Conservation (phyloP, 139 green algal genomes). For the Pleodorina starrii region DNA sequence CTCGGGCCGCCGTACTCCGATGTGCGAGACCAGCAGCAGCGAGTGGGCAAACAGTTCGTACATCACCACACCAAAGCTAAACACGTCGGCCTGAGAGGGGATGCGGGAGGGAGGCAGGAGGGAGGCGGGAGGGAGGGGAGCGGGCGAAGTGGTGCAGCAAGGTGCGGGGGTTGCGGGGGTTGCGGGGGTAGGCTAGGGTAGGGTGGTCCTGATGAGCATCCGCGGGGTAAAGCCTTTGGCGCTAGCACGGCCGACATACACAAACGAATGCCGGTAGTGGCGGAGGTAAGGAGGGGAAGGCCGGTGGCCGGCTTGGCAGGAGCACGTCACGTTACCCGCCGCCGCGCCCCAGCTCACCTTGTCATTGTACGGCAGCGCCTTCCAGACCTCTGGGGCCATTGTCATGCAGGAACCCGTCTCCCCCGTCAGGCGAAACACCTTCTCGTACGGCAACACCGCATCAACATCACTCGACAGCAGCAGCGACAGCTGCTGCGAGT, state of each 20-base stretch:
- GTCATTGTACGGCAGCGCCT: slow-evolving; percentile 68
- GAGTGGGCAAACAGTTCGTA: slow-evolving; percentile 1
- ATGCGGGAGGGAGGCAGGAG: neutral
- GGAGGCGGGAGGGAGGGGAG: too few species aligned
- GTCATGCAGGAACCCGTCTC: slow-evolving; percentile 59
- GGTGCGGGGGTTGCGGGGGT: too few species aligned
- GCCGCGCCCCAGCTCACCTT: slow-evolving; percentile 21
- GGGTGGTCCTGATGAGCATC: too few species aligned
- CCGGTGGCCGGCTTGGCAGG: too few species aligned
- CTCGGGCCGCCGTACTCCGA: neutral
- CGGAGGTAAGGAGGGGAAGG: too few species aligned
- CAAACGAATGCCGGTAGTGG: too few species aligned
- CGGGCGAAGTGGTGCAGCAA: too few species aligned
- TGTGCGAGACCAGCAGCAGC: neutral
- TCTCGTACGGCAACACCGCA: neutral
- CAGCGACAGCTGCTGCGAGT: too few species aligned
- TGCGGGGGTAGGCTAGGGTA: too few species aligned
- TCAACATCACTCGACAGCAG: too few species aligned
- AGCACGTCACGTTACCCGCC: neutral
- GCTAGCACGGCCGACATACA: neutral
- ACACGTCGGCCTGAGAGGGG: slow-evolving; percentile 13
- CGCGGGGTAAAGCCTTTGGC: neutral
- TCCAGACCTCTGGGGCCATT: slow-evolving; percentile 75
- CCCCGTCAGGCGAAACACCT: slow-evolving; percentile 27
- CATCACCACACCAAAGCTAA: slow-evolving; percentile 9